Percentiles rank a stretch among this genome's conserved stretches.
Conservation (phyloP, 352 stramenopile genomes). For the Pseudoperonospora humuli region DNA sequence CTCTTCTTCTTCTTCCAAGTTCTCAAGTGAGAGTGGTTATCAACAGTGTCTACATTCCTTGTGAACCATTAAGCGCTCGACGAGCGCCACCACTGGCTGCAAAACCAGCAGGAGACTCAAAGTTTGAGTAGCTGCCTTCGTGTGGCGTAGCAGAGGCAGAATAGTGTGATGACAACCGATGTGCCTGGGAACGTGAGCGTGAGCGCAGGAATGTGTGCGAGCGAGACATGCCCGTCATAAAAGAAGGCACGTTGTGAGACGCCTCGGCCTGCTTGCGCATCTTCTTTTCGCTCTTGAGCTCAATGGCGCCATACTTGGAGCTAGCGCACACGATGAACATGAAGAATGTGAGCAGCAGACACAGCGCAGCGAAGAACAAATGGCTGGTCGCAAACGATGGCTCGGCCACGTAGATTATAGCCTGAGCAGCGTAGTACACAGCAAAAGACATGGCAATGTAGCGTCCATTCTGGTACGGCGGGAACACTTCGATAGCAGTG, state of each 20-base stretch:
- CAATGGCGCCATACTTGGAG: conserved; percentile 72
- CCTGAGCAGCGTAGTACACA: conserved; percentile 69
- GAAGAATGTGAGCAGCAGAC: conserved; percentile 54
- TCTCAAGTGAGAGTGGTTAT: neutral
- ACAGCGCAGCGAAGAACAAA: conserved; percentile 66
- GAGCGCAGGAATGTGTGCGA: conserved; percentile 80
- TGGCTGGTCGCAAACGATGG: conserved; percentile 73
- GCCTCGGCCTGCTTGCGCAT: conserved; percentile 50
- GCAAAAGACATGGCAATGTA: conserved; percentile 69
- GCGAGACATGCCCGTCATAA: conserved; percentile 45
- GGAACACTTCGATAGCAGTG: conserved; percentile 79
- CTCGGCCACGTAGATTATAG: conserved; percentile 45
- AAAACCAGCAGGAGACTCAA: conserved; percentile 52
- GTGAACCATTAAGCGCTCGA: conserved; percentile 30
- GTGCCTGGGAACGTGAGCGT: conserved; percentile 40
- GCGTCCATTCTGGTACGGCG: conserved; percentile 60
- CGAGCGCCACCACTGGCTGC: conserved; percentile 21
- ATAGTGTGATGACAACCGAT: conserved; percentile 56
- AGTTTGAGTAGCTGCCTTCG: conserved; percentile 70
- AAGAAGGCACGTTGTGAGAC: conserved; percentile 37
- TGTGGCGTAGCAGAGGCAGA: conserved; percentile 33
- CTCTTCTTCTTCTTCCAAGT: too few species aligned
- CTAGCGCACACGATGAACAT: conserved; percentile 79
- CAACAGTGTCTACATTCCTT: conserved; percentile 16
- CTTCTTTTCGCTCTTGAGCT: conserved; percentile 84